A percentile compares a stretch with the other conserved stretches of the same genome.
Conservation (phyloP, 2,329 filamentous ascomycete genomes). For the Meredithiella fracta region DNA sequence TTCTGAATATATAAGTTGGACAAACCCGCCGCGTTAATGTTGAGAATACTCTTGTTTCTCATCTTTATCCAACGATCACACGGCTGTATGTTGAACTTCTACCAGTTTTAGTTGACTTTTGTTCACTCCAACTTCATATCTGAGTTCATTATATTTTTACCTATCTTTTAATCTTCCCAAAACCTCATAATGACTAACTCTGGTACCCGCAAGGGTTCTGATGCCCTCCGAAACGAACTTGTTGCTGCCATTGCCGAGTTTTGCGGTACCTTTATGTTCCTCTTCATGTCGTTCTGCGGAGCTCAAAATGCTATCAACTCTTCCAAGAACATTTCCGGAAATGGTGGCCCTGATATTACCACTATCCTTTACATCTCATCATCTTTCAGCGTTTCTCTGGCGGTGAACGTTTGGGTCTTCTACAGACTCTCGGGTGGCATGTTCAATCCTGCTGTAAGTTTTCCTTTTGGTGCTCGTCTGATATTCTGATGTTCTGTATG, state of each 20-base stretch:
- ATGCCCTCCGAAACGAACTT: constrained; percentile 21
- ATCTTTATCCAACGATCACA: too few relatives aligned
- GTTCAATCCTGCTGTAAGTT: constrained; percentile 34
- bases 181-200: too few relatives aligned
- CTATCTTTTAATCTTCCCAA: too few relatives aligned
- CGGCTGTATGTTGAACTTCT: too few relatives aligned
- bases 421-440: constrained; percentile 36
- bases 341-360: constrained; percentile 16
- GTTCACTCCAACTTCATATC: too few relatives aligned
- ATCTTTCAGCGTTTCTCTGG: constrained; percentile 33
- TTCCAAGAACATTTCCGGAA: constrained; percentile 15
- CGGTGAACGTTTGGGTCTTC: constrained; percentile 40
- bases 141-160: too few relatives aligned
- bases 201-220: background rate
- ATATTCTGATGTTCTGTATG: background rate
- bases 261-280: constrained; percentile 36
- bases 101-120: too few relatives aligned
- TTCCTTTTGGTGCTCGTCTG: background rate
- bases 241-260: constrained; percentile 33
- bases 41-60: too few relatives aligned
- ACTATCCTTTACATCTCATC: constrained; percentile 32
- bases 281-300: constrained; percentile 28
- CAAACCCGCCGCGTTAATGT: too few relatives aligned
- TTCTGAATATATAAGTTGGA: too few relatives aligned
- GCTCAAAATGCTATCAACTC: constrained; percentile 20